Evolutionary conservation across 768 basidiomycete genomes (phyloP).

Genomic region (Suillus spraguei): DNA sequence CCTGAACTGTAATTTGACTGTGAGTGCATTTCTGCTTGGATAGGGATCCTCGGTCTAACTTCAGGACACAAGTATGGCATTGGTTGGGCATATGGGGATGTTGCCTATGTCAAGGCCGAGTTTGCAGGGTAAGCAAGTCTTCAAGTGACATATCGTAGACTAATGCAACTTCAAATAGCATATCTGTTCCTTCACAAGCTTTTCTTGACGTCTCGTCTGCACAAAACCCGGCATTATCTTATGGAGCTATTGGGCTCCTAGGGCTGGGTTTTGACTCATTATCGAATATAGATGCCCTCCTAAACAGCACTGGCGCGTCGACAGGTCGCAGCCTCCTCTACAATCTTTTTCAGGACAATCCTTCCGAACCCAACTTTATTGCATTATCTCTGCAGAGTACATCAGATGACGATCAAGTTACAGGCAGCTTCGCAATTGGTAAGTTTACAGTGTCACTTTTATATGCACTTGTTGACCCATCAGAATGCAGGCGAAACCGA

Average conservation of each 20-base stretch:
- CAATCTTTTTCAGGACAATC: constrained; percentile 74
- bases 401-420: constrained; percentile 53
- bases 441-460: constrained; percentile 17
- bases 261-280: constrained; percentile 81
- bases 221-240: constrained; percentile 72
- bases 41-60: constrained; percentile 8
- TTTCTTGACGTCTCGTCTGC: constrained; percentile 64
- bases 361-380: constrained; percentile 76
- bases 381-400: constrained; percentile 73
- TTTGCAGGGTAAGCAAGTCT: constrained; percentile 64
- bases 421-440: constrained; percentile 78
- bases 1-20: constrained; percentile 61
- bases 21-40: constrained; percentile 28
- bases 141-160: constrained; percentile 4
- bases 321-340: constrained; percentile 72
- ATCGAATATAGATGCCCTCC: constrained; percentile 65
- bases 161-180: constrained; percentile 39
- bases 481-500: constrained; percentile 63
- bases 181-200: constrained; percentile 69
- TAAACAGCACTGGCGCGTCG: constrained; percentile 59
- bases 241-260: constrained; percentile 70
- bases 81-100: constrained; percentile 72
- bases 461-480: not conserved
- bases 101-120: constrained; percentile 61
- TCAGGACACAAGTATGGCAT: constrained; percentile 63